These are phyloP conservation scores for Yarrowia keelungensis DNA, from an alignment of 805 yeast species.

Conservation along the genomic window DNA sequence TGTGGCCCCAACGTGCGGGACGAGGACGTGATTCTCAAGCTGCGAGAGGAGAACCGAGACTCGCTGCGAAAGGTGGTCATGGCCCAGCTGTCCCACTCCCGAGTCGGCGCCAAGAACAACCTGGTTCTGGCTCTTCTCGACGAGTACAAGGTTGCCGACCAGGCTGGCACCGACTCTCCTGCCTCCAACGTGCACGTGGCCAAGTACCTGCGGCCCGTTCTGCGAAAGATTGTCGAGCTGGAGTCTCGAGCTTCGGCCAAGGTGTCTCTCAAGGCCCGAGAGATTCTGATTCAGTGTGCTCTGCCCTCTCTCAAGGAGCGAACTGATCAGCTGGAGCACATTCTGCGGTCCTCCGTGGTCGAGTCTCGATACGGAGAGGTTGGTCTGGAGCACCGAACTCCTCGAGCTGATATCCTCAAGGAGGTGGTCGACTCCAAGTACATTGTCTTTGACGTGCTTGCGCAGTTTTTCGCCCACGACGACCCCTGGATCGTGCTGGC, in stretches of 20 bases:
- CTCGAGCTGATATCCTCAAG: constrained; percentile 77
- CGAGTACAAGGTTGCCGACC: constrained; percentile 61
- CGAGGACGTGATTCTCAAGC: constrained; percentile 84
- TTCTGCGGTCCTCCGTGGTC: constrained; percentile 87
- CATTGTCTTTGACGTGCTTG: constrained; percentile 93
- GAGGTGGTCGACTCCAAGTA: constrained; percentile 97
- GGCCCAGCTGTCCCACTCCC: constrained; percentile 84
- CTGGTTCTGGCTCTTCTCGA: constrained; percentile 84
- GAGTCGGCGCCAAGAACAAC: constrained; percentile 92
- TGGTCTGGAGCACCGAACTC: constrained; percentile 75
- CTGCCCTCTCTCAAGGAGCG: constrained; percentile 95
- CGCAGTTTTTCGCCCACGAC: constrained; percentile 82
- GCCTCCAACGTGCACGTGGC: constrained; percentile 73
- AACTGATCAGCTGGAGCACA: constrained; percentile 96
- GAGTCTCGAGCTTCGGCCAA: constrained; percentile 91
- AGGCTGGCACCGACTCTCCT: constrained; percentile 50
- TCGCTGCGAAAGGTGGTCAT: constrained; percentile 75
- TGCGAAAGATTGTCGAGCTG: constrained; percentile 82
- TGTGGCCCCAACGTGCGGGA: constrained; percentile 77
- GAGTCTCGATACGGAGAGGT: constrained; percentile 88
- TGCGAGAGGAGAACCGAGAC: constrained; percentile 87
- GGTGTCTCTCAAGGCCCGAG: constrained; percentile 94
- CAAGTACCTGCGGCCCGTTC: constrained; percentile 67
- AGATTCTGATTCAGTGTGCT: constrained; percentile 94
- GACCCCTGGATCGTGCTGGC: constrained; percentile 94